A percentile compares a stretch with the other conserved stretches of the same genome.
These are phyloP conservation scores for Verticillium klebahnii DNA, from an alignment of 2,329 filamentous ascomycete genomes.

Conservation along the genomic window DNA sequence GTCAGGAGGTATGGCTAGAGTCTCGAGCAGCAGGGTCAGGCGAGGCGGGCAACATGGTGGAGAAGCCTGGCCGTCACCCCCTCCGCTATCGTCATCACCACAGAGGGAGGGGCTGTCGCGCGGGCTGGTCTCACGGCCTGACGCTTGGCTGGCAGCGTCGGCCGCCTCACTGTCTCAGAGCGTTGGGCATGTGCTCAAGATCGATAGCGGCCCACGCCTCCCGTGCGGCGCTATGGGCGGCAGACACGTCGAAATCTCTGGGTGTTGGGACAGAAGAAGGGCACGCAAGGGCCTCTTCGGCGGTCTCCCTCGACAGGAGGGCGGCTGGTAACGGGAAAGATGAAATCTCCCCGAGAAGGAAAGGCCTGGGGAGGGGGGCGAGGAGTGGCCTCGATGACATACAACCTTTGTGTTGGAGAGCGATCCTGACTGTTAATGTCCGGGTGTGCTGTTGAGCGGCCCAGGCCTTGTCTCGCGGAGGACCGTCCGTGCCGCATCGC, in stretches of 20 bases:
- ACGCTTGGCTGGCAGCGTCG: background rate
- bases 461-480: background rate
- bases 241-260: background rate
- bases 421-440: no score
- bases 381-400: background rate
- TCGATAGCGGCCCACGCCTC: background rate
- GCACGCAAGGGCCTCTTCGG: background rate
- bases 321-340: background rate
- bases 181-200: background rate
- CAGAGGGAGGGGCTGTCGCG: conserved; percentile 22
- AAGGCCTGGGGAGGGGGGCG: background rate
- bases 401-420: background rate
- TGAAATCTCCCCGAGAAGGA: no score
- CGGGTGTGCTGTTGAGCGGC: no score
- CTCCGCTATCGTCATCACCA: background rate
- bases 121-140: background rate
- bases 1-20: background rate
- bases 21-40: background rate
- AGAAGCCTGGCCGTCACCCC: background rate
- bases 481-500: background rate
- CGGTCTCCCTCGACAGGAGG: background rate
- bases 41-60: background rate
- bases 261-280: background rate
- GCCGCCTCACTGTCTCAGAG: background rate
- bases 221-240: background rate